A percentile compares a stretch with the other conserved stretches of the same genome.
phyloP scores from a whole-genome alignment of 2,329 filamentous ascomycete genomes.

The Nothophaeocryptopus gaeumannii region DNA sequence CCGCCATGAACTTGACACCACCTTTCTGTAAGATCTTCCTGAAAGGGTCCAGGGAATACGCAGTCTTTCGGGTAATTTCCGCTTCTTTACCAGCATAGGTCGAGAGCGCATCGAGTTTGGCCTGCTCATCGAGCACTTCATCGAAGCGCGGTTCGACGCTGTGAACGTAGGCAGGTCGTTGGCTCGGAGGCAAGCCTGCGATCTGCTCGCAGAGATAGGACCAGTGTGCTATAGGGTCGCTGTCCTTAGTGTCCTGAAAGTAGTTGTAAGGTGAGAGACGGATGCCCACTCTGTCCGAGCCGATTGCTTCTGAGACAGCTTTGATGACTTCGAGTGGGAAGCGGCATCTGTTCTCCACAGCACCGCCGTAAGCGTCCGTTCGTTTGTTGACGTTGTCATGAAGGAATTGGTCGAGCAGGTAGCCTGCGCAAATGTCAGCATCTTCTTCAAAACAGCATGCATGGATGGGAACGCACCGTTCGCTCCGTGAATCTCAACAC shows the following conservation, averaged over 20 bases:
- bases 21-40: slow-evolving; percentile 25
- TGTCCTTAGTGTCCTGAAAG: slow-evolving; percentile 61
- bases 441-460: not conserved
- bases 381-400: slow-evolving; percentile 55
- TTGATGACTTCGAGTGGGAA: slow-evolving; percentile 53
- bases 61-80: slow-evolving; percentile 30
- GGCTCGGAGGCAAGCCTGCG: slow-evolving; percentile 37
- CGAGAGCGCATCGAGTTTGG: slow-evolving; percentile 26
- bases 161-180: slow-evolving; percentile 59
- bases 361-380: slow-evolving; percentile 46
- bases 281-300: slow-evolving; percentile 54
- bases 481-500: slow-evolving; percentile 49
- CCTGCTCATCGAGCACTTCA: slow-evolving; percentile 33
- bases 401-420: slow-evolving; percentile 64
- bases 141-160: slow-evolving; percentile 57
- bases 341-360: slow-evolving; percentile 46
- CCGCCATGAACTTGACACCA: slow-evolving; percentile 37
- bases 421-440: slow-evolving; percentile 37
- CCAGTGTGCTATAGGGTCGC: slow-evolving; percentile 60
- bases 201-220: slow-evolving; percentile 51
- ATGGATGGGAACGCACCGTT: not conserved
- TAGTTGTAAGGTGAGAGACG: slow-evolving; percentile 59
- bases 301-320: slow-evolving; percentile 50
- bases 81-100: slow-evolving; percentile 16
- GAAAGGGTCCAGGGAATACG: slow-evolving; percentile 22